Evolutionary conservation across 2,329 filamentous ascomycete genomes (phyloP), one percentile per base, ranked within the genome.

Genomic region (Neofusicoccum sp.): DNA sequence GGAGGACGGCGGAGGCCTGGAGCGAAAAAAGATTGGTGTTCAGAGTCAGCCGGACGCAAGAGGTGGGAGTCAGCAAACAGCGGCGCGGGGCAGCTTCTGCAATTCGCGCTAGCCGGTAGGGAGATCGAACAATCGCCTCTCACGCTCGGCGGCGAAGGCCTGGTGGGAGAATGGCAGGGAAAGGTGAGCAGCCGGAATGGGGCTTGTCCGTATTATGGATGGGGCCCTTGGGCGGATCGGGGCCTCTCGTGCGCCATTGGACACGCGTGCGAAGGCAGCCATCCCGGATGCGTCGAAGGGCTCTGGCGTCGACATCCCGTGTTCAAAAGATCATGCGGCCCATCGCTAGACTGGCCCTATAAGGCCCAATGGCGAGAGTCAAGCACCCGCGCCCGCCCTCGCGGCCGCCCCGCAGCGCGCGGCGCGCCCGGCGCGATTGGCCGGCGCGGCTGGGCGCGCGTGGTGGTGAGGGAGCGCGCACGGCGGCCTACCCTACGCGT

Each of bases 271-370:
- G 38, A 56, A 56, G 51, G 51, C 38, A 56, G 51, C 53, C 45
- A 45, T 54, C 45, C 40, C 45, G 33, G 58, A 57, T 33, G 57
- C 36, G 54, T 61, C 60, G 63, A 63, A 45, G 58, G 47, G 45
- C 62, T 62, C 59, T 53, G 44, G 36, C 51, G n/a, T 56, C 51
- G 51, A 56, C 51, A 53, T 76, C 75, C 73, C 72, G 74, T 76
- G 73, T 71, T 70, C 66, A 67, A 63, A 67, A 69, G 58, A 67
- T 71, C 68, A 76, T 77, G 76, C 73, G 70, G 67, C 63, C 66
- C 60, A 63, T 65, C 63, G 31, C 65, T 65, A 66, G 65, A 62
- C 63, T 58, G 60, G 60, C 62, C 63, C 45, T 64, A 61, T 63
- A 63, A 56, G 63, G 61, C 57, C 63, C 57, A 64, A 51, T 60